Evolutionary conservation across 176 grass and related monocot species (phyloP).

Genomic region (Ensete glaucum): DNA sequence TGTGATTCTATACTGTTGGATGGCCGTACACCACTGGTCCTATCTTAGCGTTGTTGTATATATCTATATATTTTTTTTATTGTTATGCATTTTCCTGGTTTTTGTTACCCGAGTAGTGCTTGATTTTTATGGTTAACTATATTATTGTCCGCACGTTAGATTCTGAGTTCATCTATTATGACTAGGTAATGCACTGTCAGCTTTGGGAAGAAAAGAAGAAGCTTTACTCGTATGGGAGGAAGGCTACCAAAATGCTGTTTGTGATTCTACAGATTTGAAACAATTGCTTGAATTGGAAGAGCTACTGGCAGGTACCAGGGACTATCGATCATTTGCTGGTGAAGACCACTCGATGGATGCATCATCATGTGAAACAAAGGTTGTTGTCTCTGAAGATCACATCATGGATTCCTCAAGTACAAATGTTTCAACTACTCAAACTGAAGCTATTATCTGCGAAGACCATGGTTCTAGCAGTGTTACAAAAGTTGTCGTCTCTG

Average conservation of each 20-base stretch:
- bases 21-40: too few species aligned
- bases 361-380: conserved; percentile 72
- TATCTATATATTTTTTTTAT: not conserved
- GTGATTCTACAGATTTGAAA: conserved; percentile 73
- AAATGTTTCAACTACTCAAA: conserved; percentile 37
- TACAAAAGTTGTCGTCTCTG: conserved; percentile 24
- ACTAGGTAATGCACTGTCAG: conserved; percentile 69
- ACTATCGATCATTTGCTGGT: conserved; percentile 27
- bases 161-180: not conserved
- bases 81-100: not conserved
- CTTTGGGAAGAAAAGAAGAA: conserved; percentile 72
- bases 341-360: conserved; percentile 36
- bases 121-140: not conserved
- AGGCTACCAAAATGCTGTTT: conserved; percentile 74
- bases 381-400: conserved; percentile 83
- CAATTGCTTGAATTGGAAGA: conserved; percentile 87
- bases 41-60: not conserved
- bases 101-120: not conserved
- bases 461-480: conserved; percentile 24
- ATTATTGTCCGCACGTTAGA: not conserved
- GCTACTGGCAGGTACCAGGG: conserved; percentile 52
- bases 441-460: conserved; percentile 76
- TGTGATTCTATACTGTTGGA: too few species aligned
- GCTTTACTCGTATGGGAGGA: conserved; percentile 68
- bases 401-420: conserved; percentile 21